These are phyloP conservation scores for Ogataea chonburiensis DNA, from an alignment of 805 yeast species.

Conservation along the genomic window DNA sequence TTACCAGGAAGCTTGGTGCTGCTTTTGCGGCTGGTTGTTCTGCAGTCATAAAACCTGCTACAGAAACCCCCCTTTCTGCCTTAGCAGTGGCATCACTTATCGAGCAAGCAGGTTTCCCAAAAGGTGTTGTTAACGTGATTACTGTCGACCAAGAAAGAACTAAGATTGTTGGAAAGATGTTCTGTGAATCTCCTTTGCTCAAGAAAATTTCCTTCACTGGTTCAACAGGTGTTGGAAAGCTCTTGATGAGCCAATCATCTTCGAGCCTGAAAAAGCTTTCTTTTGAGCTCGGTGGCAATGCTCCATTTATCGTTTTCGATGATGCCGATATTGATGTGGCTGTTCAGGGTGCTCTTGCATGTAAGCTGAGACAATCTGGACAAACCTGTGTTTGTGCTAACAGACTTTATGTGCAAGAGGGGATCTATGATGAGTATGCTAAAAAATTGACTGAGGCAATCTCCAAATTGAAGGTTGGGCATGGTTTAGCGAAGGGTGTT, in stretches of 20 bases:
- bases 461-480: constrained; percentile 52
- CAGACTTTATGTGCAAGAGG: constrained; percentile 63
- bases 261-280: constrained; percentile 67
- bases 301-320: constrained; percentile 72
- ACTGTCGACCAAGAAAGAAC: constrained; percentile 45
- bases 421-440: constrained; percentile 62
- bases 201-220: constrained; percentile 77
- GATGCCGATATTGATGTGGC: constrained; percentile 71
- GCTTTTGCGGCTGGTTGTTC: constrained; percentile 82
- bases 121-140: constrained; percentile 65
- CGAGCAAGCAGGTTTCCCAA: constrained; percentile 68
- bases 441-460: constrained; percentile 47
- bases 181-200: constrained; percentile 56
- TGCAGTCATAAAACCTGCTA: constrained; percentile 72
- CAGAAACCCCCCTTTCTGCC: constrained; percentile 73
- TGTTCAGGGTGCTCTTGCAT: constrained; percentile 60
- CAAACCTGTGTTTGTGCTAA: constrained; percentile 84
- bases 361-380: constrained; percentile 74
- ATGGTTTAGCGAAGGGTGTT: constrained; percentile 54
- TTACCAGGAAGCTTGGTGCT: constrained; percentile 70
- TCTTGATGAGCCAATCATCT: constrained; percentile 60
- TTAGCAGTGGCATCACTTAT: constrained; percentile 62
- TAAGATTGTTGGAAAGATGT: constrained; percentile 50
- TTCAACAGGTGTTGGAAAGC: constrained; percentile 69
- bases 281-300: constrained; percentile 79